Percentiles rank a stretch among this genome's conserved stretches.
phyloP scores from a whole-genome alignment of 208 protist species.

The Blechomonas ayalai region DNA sequence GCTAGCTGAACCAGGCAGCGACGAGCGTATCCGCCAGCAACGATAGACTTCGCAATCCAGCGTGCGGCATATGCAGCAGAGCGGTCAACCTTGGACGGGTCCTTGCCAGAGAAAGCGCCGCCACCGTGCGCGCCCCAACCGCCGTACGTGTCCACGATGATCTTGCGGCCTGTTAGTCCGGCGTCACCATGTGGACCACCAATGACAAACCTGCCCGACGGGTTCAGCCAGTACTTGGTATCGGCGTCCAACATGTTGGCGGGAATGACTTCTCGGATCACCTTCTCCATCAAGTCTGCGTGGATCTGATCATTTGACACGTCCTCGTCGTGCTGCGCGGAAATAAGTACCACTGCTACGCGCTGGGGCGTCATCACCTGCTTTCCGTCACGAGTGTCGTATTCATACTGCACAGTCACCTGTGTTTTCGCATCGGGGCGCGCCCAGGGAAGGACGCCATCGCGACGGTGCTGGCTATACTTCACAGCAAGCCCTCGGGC shows the following conservation, averaged over 20 bases:
- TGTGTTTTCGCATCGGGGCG: conserved; percentile 99
- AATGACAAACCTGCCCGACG: conserved; percentile 99
- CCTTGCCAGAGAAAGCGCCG: conserved; percentile 99
- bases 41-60: conserved; percentile 99
- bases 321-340: conserved; percentile 96
- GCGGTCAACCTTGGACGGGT: conserved; percentile 99
- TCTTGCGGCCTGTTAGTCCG: conserved; percentile 99
- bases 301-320: conserved; percentile 93
- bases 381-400: conserved; percentile 77
- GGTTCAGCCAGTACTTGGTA: conserved; percentile 98
- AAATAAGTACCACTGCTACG: conserved; percentile 98
- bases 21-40: conserved; percentile 90
- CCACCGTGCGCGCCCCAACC: conserved; percentile 99
- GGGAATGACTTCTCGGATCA: conserved; percentile 95
- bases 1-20: conserved; percentile 97
- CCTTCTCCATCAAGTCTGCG: conserved; percentile 91
- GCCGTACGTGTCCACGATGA: conserved; percentile 99
- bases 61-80: conserved; percentile 98
- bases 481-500: conserved; percentile 90
- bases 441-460: conserved; percentile 91
- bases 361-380: conserved; percentile 87
- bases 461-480: conserved; percentile 95
- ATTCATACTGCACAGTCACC: conserved; percentile 99
- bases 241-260: conserved; percentile 92
- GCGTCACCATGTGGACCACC: conserved; percentile 99